Evolutionary conservation across 2,329 filamentous ascomycete genomes (phyloP).

Genomic region (Coniosporium tulheliwenetii): DNA sequence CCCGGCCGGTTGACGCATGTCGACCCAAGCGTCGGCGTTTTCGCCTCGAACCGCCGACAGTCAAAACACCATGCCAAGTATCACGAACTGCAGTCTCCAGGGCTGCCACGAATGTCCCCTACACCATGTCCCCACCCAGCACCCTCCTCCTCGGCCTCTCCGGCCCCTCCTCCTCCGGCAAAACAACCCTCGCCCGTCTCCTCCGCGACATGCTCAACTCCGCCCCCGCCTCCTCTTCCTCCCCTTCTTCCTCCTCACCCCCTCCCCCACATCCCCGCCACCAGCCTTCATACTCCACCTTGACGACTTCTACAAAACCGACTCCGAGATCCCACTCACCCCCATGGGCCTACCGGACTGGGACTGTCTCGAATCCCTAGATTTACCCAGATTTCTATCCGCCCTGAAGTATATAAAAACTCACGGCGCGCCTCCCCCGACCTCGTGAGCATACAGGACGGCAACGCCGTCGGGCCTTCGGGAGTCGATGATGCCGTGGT

Average conservation of each 20-base stretch:
- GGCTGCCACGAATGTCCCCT: too few species aligned
- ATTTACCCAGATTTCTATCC: slow-evolving; percentile 50
- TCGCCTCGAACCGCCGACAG: too few species aligned
- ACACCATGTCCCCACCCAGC: background rate
- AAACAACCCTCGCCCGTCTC: slow-evolving; percentile 80
- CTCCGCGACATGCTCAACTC: slow-evolving; percentile 58
- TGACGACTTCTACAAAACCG: slow-evolving; percentile 87
- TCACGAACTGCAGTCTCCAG: too few species aligned
- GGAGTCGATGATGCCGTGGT: slow-evolving; percentile 15
- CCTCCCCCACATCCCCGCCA: slow-evolving; percentile 3
- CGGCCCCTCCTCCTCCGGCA: slow-evolving; percentile 83
- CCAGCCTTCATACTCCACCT: slow-evolving; percentile 74
- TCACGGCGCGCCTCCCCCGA: slow-evolving; percentile 46
- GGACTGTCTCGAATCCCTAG: slow-evolving; percentile 73
- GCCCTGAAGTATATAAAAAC: slow-evolving; percentile 55
- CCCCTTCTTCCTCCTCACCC: too few species aligned
- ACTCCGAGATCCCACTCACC: slow-evolving; percentile 45
- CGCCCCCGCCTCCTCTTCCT: slow-evolving; percentile 19
- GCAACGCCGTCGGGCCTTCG: slow-evolving; percentile 34
- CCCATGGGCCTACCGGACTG: slow-evolving; percentile 56
- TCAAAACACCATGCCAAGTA: too few species aligned
- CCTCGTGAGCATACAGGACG: slow-evolving; percentile 40
- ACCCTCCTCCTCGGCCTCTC: slow-evolving; percentile 63
- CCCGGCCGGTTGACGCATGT: too few species aligned
- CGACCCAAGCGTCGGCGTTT: too few species aligned